These are phyloP conservation scores for Calycina herbarum DNA, from an alignment of 2,329 filamentous ascomycete species.

Conservation along the genomic window DNA sequence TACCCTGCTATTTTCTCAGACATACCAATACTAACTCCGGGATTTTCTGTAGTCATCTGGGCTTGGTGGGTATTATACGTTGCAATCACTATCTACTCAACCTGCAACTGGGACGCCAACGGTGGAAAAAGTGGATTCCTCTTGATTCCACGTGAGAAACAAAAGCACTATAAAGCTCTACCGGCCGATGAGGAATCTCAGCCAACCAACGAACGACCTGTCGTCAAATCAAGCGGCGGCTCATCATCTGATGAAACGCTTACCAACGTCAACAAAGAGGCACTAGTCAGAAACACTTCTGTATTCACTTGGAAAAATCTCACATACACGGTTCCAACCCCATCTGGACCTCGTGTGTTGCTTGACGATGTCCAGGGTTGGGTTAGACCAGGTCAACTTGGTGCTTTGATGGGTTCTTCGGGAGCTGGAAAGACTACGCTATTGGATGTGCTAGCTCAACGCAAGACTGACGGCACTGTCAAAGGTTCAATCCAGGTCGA, in stretches of 20 bases:
- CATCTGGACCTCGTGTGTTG: conserved; percentile 63
- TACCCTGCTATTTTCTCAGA: too few relatives aligned
- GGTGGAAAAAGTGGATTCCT: conserved; percentile 54
- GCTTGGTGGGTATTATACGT: conserved; percentile 63
- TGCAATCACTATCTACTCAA: conserved; percentile 57
- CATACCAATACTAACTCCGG: too few relatives aligned
- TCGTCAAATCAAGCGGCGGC: conserved; percentile 16
- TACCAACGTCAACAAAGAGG: conserved; percentile 42
- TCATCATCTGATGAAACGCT: conserved; percentile 20
- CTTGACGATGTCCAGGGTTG: conserved; percentile 80
- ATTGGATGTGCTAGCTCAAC: conserved; percentile 56
- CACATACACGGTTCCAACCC: conserved; percentile 64
- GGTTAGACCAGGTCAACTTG: conserved; percentile 62
- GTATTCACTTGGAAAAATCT: conserved; percentile 76
- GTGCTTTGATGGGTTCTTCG: conserved; percentile 59
- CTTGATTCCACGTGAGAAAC: conserved; percentile 62
- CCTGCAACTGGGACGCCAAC: conserved; percentile 54
- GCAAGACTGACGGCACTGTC: conserved; percentile 83
- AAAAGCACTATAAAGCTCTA: conserved; percentile 42
- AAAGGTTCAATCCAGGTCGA: conserved; percentile 75
- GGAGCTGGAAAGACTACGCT: conserved; percentile 64
- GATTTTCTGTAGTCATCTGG: neutral
- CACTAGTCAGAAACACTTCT: conserved; percentile 61
- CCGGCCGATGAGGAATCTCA: conserved; percentile 51
- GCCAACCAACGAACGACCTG: conserved; percentile 24